Evolutionary conservation across 768 basidiomycete species (phyloP), one percentile per base, ranked within the genome.

Genomic region (Floccularia luteovirens): DNA sequence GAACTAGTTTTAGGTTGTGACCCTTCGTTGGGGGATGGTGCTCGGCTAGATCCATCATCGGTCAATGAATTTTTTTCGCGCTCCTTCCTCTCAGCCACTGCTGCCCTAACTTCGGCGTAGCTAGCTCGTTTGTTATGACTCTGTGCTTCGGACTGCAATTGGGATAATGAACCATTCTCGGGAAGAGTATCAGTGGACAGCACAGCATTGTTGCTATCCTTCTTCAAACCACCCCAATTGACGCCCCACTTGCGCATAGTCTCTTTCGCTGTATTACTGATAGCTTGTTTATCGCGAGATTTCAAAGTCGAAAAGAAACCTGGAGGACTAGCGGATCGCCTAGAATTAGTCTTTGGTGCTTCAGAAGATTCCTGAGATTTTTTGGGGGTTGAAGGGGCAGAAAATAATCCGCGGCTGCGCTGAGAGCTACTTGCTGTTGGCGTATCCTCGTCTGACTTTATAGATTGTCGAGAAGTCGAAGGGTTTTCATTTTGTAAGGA

Each of bases 231-330:
- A 33, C 75, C 66, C 83, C 89, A 92, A 43, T 79, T 89, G 20
- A 79, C 81, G 17, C 90, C 82, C 90, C 90, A 94, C 56, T 94
- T 94, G 43, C 83, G 79, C 71, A 96, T 82, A 6, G 86, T 74
- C 53, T 96, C 93, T 55, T 83, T 86, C 10, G 91, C 88, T 0
- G 85, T 78, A 49, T 86, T 82, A 47, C 79, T 82, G 31, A 93
- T 63, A 5, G 87, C 86, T 57, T 92, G 85, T 55, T 90, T 93
- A 58, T 93, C 92, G 2, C 65, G 66, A 0, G 87, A 77, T 55
- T 84, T 86, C 38, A 89, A 70, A 17, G 83, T 80, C 13, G 85
- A 77, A 34, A 94, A 73, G 64, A 96, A 85, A 13, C 81, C 72
- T 48, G 73, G 59, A 17, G 79, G 67, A 39, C 70, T 72, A 1